Conservation (phyloP, 2,329 filamentous ascomycete species). For the Ceratocystis papillata region DNA sequence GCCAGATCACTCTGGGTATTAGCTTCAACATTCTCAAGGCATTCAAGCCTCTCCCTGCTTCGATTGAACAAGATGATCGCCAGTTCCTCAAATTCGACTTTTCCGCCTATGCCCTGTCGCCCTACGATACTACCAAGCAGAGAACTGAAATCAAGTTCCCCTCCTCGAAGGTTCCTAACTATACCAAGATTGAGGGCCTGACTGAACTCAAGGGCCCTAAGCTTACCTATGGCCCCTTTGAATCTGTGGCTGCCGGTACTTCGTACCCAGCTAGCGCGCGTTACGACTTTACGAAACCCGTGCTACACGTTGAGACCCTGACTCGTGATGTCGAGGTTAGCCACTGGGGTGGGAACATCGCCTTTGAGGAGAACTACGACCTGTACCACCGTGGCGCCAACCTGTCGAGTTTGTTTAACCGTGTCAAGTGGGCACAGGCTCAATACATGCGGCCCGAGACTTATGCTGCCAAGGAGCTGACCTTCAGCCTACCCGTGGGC, state of each 20-base stretch:
- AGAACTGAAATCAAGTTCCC: constrained; percentile 95
- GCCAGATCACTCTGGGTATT: constrained; percentile 77
- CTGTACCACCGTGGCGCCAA: constrained; percentile 78
- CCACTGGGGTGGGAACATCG: constrained; percentile 95
- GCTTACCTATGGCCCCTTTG: constrained; percentile 84
- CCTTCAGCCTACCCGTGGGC: constrained; percentile 66
- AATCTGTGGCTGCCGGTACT: constrained; percentile 67
- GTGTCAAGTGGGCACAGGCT: constrained; percentile 62
- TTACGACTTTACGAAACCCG: constrained; percentile 90
- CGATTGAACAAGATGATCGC: constrained; percentile 71
- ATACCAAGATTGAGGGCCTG: constrained; percentile 60
- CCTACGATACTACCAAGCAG: constrained; percentile 80
- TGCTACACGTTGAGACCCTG: constrained; percentile 65
- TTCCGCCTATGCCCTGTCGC: constrained; percentile 72
- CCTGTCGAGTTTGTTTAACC: constrained; percentile 59
- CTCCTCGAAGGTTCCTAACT: constrained; percentile 68
- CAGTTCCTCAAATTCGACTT: constrained; percentile 82
- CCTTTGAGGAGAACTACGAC: constrained; percentile 87
- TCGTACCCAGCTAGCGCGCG: constrained; percentile 63
- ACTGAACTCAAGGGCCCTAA: constrained; percentile 76
- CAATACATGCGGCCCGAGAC: constrained; percentile 67
- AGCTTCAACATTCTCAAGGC: constrained; percentile 70
- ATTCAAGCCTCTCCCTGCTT: constrained; percentile 67
- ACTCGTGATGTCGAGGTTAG: constrained; percentile 91
- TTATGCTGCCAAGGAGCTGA: constrained; percentile 69